Conservation (phyloP, 2,329 filamentous ascomycete species). For the Decorospora gaudefroyi region DNA sequence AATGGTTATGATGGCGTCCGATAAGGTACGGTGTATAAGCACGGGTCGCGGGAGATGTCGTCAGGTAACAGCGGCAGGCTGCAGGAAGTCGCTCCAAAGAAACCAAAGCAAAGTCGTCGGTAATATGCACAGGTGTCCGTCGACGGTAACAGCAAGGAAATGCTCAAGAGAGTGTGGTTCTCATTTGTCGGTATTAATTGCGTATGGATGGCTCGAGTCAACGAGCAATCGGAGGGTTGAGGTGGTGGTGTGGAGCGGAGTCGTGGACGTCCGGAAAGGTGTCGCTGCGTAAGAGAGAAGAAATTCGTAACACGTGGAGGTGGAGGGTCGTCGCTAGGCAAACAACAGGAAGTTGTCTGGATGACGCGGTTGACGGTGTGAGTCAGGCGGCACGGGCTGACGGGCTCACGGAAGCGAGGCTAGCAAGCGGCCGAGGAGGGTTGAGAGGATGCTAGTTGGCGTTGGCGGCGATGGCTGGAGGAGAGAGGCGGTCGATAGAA, state of each 20-base stretch:
- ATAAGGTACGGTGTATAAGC: conserved; percentile 24
- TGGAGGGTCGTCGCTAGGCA: conserved; percentile 37
- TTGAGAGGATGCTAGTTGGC: conserved; percentile 33
- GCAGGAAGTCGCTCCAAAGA: conserved; percentile 34
- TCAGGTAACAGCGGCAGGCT: conserved; percentile 36
- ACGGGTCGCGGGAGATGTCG: conserved; percentile 32
- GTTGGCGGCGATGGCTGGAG: conserved; percentile 35
- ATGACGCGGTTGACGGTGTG: conserved; percentile 37
- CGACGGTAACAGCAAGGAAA: conserved; percentile 50
- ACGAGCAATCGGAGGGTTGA: conserved; percentile 42
- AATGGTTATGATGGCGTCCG: conserved; percentile 37
- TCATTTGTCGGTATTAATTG: conserved; percentile 52
- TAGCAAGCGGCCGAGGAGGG: conserved; percentile 32
- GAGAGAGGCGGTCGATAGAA: conserved; percentile 25
- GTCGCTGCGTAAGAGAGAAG: conserved; percentile 47
- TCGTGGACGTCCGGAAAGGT: conserved; percentile 37
- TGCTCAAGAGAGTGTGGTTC: conserved; percentile 50
- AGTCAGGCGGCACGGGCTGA: conserved; percentile 47
- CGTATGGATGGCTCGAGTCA: conserved; percentile 48
- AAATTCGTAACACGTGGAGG: conserved; percentile 49
- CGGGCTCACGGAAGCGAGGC: conserved; percentile 14
- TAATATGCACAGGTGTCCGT: conserved; percentile 49
- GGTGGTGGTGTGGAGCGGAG: conserved; percentile 26
- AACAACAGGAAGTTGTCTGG: conserved; percentile 34
- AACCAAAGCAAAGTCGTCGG: conserved; percentile 43